phyloP scores from a whole-genome alignment of 257 asterid species.

The Ehretia macrophylla region DNA sequence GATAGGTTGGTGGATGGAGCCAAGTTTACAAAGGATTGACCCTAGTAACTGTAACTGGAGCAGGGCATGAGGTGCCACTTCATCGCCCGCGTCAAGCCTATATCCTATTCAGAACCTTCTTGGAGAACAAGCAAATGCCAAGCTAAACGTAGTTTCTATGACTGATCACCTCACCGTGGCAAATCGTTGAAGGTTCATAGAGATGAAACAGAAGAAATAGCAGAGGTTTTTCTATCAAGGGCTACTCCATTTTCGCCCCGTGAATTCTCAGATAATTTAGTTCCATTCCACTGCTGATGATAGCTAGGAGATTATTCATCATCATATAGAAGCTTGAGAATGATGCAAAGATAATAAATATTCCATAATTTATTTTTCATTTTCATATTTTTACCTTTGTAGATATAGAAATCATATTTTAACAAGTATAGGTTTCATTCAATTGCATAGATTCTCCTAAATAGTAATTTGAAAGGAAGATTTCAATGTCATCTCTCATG shows the following conservation, averaged over 20 bases:
- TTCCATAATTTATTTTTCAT: too few relatives aligned
- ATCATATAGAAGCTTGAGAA: neutral
- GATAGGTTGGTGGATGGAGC: constrained; percentile 99
- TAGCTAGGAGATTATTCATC: neutral
- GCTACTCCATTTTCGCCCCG: neutral
- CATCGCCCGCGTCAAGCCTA: constrained; percentile 95
- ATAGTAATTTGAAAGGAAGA: neutral
- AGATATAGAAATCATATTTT: neutral
- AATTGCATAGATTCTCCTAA: neutral
- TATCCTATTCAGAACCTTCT: constrained; percentile 64
- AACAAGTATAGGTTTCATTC: neutral
- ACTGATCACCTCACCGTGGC: neutral
- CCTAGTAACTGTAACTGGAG: constrained; percentile 80
- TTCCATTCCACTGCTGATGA: neutral
- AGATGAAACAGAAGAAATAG: constrained; percentile 2
- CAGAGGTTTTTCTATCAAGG: neutral
- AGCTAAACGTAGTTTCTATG: constrained; percentile 17
- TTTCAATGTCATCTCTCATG: neutral
- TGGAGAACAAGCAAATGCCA: constrained; percentile 77
- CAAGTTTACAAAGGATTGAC: constrained; percentile 86
- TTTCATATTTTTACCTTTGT: neutral
- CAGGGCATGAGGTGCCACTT: constrained; percentile 97
- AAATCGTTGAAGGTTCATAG: neutral
- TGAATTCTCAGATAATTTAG: neutral
- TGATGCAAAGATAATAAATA: neutral